phyloP scores from a whole-genome alignment of 2,329 filamentous ascomycete genomes.

The Atkinsonella hypoxylon region DNA sequence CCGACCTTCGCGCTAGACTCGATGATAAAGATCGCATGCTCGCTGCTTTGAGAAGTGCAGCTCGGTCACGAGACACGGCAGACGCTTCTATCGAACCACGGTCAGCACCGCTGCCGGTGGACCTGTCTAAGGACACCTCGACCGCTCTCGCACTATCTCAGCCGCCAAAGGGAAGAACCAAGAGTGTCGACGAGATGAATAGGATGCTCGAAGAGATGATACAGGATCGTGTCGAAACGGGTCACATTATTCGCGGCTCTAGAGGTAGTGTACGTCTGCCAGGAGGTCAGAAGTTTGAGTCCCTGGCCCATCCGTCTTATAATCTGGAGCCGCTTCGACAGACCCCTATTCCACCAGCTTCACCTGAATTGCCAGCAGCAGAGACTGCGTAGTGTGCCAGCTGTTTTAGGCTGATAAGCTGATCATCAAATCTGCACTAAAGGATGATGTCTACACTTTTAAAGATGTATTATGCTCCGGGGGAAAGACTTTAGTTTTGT shows the following conservation, averaged over 20 bases:
- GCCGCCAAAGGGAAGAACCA: conserved; percentile 39
- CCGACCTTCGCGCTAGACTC: conserved; percentile 73
- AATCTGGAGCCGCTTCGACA: conserved; percentile 28
- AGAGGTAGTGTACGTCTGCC: conserved; percentile 55
- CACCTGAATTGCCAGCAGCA: conserved; percentile 13
- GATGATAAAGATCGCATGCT: conserved; percentile 97
- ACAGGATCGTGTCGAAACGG: conserved; percentile 69
- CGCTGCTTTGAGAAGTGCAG: conserved; percentile 69
- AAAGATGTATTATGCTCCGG: neutral
- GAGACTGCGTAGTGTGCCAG: conserved; percentile 13
- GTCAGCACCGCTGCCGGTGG: conserved; percentile 13
- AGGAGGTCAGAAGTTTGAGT: conserved; percentile 29
- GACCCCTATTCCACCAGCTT: conserved; percentile 20
- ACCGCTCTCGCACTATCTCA: conserved; percentile 14
- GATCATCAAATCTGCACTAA: neutral
- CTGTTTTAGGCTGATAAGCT: neutral
- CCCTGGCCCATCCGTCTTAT: conserved; percentile 20
- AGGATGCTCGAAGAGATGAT: conserved; percentile 95
- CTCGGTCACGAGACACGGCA: conserved; percentile 73
- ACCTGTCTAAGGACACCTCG: conserved; percentile 7
- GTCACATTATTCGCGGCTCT: conserved; percentile 54
- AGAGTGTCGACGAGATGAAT: conserved; percentile 84
- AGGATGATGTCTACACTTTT: neutral
- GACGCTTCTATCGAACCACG: conserved; percentile 36
- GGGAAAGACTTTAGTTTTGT: neutral